phyloP scores from a whole-genome alignment of 805 yeast species.

The Starmera quercuum region DNA sequence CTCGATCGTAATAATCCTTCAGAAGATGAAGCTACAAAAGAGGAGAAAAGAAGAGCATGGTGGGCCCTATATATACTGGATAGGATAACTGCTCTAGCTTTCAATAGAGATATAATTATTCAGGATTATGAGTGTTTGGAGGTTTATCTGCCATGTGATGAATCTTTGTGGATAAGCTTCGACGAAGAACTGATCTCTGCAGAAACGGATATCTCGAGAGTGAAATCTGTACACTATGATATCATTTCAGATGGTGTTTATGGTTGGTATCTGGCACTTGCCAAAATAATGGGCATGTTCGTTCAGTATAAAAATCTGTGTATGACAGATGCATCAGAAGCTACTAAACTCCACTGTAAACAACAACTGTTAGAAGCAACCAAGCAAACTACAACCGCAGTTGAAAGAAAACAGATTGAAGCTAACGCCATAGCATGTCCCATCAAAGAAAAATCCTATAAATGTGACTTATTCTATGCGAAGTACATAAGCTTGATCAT shows the following conservation, averaged over 20 bases:
- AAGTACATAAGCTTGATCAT: conserved; percentile 13
- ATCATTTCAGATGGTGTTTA: conserved; percentile 25
- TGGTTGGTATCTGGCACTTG: conserved; percentile 30
- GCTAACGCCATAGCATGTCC: conserved; percentile 7
- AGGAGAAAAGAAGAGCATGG: conserved; percentile 33
- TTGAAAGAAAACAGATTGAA: conserved; percentile 9
- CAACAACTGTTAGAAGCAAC: conserved; percentile 13
- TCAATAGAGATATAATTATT: conserved; percentile 24
- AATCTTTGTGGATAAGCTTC: conserved; percentile 23
- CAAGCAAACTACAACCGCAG: conserved; percentile 10
- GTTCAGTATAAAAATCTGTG: conserved; percentile 9
- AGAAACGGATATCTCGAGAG: conserved; percentile 21
- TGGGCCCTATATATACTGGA: conserved; percentile 34
- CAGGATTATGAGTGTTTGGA: conserved; percentile 24
- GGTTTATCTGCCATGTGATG: conserved; percentile 26
- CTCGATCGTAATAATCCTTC: conserved; percentile 5
- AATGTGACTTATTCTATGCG: conserved; percentile 14
- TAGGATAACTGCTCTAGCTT: conserved; percentile 28
- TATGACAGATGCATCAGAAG: background rate
- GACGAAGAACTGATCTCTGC: conserved; percentile 19
- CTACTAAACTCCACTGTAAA: background rate
- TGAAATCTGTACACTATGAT: conserved; percentile 16
- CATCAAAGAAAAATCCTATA: conserved; percentile 6
- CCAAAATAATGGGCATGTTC: conserved; percentile 24
- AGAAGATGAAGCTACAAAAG: conserved; percentile 13